Base-by-base conservation (phyloP, 2,329 filamentous ascomycete genomes). In the Fusarium irregulare region DNA sequence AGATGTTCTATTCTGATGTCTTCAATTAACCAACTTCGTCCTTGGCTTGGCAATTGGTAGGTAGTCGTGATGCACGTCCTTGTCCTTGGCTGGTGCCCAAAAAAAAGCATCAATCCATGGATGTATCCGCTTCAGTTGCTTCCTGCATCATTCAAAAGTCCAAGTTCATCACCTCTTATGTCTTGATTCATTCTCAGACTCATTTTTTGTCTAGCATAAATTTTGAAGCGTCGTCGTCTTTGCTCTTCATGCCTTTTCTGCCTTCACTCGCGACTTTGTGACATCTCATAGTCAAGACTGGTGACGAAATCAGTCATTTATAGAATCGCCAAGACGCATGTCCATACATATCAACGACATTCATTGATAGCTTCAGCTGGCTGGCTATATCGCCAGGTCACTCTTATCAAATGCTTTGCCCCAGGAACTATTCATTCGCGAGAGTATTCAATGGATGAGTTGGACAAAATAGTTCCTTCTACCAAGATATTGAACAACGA, bases 21-120 rank as follows among this genome's bases (percentile, higher is more conserved):
- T 13, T 20, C 3, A 28, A 42, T 16, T 32, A 18, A 14, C 28
- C 6, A 42, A 6, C 7, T 25, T 23, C 21, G 9, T 16, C 44
- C 20, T 21, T 51, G 25, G 18, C 66, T 70, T 66, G 66, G 61
- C 61, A 58, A 47, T 42, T 66, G 66, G 61, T 56, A 62, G 66
- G 61, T 56, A 62, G 46, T 42, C 21, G 30, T 40, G 37, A 69
- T 69, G 56, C 56, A 69, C 66, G 66, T 57, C 66, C 60, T 62
- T 34, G 30, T 16, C 20, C 20, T 50, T 50, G 23, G 34, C 68
- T 20, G 45, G 44, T 51, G 49, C 55, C 60, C 66, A 69, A 69
- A 44, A 30, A 69, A 30, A 13, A 30, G 13, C 28, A 28, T 28
- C 27, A 28, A 37, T 18, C 9, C 18, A 56, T 47, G 14, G 18